phyloP scores from a whole-genome alignment of 257 asterid species.

The Solanum verrucosum region DNA sequence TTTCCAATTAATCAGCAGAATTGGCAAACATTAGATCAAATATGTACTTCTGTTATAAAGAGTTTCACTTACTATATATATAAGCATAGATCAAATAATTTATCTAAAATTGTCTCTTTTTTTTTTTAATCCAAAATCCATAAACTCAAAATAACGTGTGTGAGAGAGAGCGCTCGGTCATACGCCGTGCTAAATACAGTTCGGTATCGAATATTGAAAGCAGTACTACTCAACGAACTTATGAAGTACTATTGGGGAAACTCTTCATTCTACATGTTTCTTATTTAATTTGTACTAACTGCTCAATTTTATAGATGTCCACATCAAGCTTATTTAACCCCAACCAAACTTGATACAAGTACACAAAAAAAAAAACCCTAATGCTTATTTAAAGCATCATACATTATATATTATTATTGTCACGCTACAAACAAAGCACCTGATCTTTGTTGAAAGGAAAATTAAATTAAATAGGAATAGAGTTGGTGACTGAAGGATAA shows the following conservation, averaged over 20 bases:
- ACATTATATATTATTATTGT: not conserved
- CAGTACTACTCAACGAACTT: no score
- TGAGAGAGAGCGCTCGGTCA: no score
- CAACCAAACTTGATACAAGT: not conserved
- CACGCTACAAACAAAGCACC: not conserved
- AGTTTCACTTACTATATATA: no score
- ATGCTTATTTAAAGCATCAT: not conserved
- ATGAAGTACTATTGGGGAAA: no score
- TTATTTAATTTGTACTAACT: not conserved
- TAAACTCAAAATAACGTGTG: no score
- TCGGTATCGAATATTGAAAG: no score
- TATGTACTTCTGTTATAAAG: no score
- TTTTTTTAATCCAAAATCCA: not conserved
- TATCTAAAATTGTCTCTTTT: no score
- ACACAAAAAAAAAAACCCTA: not conserved
- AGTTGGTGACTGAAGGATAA: slow-evolving; percentile 36
- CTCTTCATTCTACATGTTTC: no score
- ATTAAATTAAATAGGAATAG: slow-evolving; percentile 44
- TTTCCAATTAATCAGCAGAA: no score
- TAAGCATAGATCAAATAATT: not conserved
- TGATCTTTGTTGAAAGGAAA: not conserved
- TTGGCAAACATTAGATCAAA: no score
- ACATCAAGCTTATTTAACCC: not conserved
- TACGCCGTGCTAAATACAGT: no score
- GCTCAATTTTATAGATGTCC: not conserved